These are phyloP conservation scores for Brachypodium distachyon DNA, from an alignment of 202 grass and related monocot species.

Conservation along the genomic window DNA sequence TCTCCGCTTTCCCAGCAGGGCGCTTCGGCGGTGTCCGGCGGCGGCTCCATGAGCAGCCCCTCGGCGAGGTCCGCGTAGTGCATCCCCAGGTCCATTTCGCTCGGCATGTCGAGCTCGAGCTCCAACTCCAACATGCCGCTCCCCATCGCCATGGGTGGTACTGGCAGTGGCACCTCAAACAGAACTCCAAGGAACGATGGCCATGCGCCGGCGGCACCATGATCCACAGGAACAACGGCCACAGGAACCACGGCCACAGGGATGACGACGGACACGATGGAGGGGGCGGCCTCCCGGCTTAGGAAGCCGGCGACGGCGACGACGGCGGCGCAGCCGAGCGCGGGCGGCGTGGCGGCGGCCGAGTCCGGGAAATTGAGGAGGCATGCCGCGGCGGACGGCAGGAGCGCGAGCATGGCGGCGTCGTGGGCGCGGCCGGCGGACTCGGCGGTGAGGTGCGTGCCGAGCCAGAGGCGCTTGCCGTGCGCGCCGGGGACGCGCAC, in stretches of 20 bases:
- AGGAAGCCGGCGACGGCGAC: conserved; percentile 37
- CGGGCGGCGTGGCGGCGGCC: conserved; percentile 25
- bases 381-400: background rate
- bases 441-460: conserved; percentile 58
- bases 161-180: background rate
- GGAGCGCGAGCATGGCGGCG: conserved; percentile 45
- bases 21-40: background rate
- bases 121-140: background rate
- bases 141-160: background rate
- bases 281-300: background rate
- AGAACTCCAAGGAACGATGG: background rate
- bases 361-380: too few relatives aligned
- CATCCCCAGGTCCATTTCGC: conserved; percentile 3
- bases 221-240: background rate
- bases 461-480: conserved; percentile 57
- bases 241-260: too few relatives aligned
- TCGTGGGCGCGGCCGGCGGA: conserved; percentile 67
- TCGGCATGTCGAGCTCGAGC: conserved; percentile 14
- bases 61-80: conserved; percentile 31
- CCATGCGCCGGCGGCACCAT: background rate
- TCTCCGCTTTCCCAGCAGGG: conserved; percentile 7
- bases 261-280: background rate
- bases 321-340: conserved; percentile 23
- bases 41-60: too few relatives aligned
- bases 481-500: conserved; percentile 48